These are phyloP conservation scores for Kalaharituber pfeilii DNA, from an alignment of 2,329 filamentous ascomycete species.

Conservation along the genomic window DNA sequence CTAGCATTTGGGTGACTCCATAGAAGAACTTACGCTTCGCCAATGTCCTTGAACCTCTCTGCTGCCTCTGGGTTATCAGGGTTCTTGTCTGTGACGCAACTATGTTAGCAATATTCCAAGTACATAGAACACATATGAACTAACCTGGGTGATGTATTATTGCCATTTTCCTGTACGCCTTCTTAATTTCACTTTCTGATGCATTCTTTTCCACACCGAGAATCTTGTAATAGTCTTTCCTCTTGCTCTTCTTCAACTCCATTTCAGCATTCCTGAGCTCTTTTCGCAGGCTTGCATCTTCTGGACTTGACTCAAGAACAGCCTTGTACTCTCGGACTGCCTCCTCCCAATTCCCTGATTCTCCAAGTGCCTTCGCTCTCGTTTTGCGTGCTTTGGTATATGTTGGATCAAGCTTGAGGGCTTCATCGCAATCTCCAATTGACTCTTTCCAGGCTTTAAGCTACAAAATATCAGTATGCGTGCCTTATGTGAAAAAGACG, in stretches of 20 bases:
- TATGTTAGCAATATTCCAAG: not conserved
- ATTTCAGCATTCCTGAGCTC: slow-evolving; percentile 82
- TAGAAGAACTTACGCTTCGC: slow-evolving; percentile 43
- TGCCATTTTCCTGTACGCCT: slow-evolving; percentile 86
- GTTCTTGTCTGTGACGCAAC: slow-evolving; percentile 58
- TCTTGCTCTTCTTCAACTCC: slow-evolving; percentile 90
- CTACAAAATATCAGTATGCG: slow-evolving; percentile 24
- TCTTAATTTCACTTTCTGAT: slow-evolving; percentile 73
- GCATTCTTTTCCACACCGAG: slow-evolving; percentile 75
- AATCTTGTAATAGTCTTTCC: slow-evolving; percentile 99
- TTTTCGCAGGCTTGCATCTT: slow-evolving; percentile 61
- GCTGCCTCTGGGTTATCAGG: slow-evolving; percentile 68
- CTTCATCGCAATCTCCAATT: slow-evolving; percentile 69
- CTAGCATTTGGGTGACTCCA: not conserved
- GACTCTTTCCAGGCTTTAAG: slow-evolving; percentile 71
- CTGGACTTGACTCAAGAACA: slow-evolving; percentile 64
- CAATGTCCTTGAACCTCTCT: slow-evolving; percentile 91
- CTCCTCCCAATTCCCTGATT: slow-evolving; percentile 80
- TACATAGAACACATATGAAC: not conserved
- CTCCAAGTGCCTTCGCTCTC: slow-evolving; percentile 74
- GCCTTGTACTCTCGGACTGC: slow-evolving; percentile 77
- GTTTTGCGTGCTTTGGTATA: slow-evolving; percentile 90
- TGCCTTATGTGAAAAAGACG: not conserved
- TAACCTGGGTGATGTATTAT: slow-evolving; percentile 65
- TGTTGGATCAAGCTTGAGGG: slow-evolving; percentile 60